Evolutionary conservation across 2,329 filamentous ascomycete species (phyloP), one percentile per base, ranked within the genome.

Genomic region (Zasmidium angulare): DNA sequence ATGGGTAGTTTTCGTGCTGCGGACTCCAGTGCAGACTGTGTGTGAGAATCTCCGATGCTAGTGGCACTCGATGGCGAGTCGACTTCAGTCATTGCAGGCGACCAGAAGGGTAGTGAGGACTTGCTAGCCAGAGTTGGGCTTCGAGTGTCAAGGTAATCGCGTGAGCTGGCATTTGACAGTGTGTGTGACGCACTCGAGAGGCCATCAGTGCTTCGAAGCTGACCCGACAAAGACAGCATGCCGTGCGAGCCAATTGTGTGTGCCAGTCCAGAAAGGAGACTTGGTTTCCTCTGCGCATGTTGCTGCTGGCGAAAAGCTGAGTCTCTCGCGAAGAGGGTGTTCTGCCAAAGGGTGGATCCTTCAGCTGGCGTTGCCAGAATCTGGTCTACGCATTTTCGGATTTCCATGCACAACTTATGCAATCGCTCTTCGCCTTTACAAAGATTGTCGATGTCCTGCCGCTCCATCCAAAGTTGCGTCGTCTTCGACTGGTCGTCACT

Each of bases 391-490:
- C 91, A 96, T 62, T 86, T 89, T 68, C 93, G 89, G 24, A 98
- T 84, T 72, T 98, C 95, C 65, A 92, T 89, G 71, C 89, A 95
- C 74, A 99, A 95, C 11, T 93, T 87, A 72, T 98, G 95, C 36
- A 99, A 93, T 53, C 95, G 82, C 76, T 99, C 95, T 73, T 99
- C 95, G 4, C 93, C 95, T 66, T 87, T 89, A 76, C 95, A 99
- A 66, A 98, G 93, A 70, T 96, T 96, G 72, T 96, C 91, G 29
- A 98, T 88, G 14, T 87, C 86, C 64, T 88, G 89, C 66, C 89
- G 86, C 51, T 89, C 86, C 55, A 98, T 81, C 91, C 93, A 99
- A 57, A 86, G 85, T 20, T 84, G 79, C 0, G 92, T 96, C 65
- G 92, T 87, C 53, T 96, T 91, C 0, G 93, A 88, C 73, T 98